Evolutionary conservation across 192 early-diverging fungal genomes (phyloP).

Genomic region (Coemansia sp.): DNA sequence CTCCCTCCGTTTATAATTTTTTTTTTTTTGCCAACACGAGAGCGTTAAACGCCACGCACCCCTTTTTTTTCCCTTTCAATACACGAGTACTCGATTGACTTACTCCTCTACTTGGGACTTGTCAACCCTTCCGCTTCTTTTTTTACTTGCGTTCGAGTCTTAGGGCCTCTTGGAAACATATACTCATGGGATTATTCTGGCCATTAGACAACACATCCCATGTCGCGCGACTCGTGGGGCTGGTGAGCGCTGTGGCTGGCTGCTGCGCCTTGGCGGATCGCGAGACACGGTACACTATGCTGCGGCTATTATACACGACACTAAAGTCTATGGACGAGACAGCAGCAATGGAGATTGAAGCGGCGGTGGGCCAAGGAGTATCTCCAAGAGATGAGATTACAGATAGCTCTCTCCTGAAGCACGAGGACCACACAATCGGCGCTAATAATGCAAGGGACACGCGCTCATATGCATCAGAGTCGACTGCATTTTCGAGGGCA

Average conservation of each 20-base stretch:
- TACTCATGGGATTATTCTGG: slow-evolving; percentile 51
- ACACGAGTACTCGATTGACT: neutral
- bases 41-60: neutral
- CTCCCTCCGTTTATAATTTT: neutral
- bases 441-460: slow-evolving; percentile 36
- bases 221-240: slow-evolving; percentile 23
- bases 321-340: slow-evolving; percentile 41
- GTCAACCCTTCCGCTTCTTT: neutral
- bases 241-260: slow-evolving; percentile 42
- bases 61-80: neutral
- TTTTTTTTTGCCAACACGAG: neutral
- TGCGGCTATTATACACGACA: slow-evolving; percentile 36
- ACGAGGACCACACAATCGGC: slow-evolving; percentile 14
- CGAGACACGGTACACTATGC: slow-evolving; percentile 42
- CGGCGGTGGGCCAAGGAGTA: neutral
- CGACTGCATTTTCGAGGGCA: slow-evolving; percentile 52
- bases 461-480: slow-evolving; percentile 54
- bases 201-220: slow-evolving; percentile 32
- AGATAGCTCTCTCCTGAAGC: slow-evolving; percentile 1
- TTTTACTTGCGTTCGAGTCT: neutral
- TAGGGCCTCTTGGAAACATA: neutral
- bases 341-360: slow-evolving; percentile 34
- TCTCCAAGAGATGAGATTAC: neutral
- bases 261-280: slow-evolving; percentile 48
- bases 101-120: neutral